phyloP scores from a whole-genome alignment of 305 asterid species.

The Plantago coronopus region DNA sequence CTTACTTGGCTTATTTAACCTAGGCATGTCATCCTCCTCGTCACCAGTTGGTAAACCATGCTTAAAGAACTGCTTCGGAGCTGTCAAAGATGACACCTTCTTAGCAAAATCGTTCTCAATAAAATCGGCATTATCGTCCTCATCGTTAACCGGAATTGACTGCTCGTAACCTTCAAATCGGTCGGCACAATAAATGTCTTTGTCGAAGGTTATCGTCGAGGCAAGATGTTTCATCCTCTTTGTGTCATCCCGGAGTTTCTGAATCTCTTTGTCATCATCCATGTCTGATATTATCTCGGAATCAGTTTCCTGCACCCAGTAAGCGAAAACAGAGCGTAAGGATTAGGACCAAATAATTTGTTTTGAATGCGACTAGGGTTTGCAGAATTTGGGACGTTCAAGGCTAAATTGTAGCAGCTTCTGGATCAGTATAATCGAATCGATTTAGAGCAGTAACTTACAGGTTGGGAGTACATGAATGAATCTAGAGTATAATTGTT shows the following conservation, averaged over 20 bases:
- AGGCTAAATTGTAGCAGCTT: no score
- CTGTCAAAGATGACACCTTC: conserved; percentile 75
- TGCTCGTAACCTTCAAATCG: conserved; percentile 71
- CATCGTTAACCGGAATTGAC: conserved; percentile 77
- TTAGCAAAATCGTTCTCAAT: conserved; percentile 65
- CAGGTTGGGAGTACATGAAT: no score
- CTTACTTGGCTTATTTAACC: conserved; percentile 66
- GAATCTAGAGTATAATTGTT: no score
- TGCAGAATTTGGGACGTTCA: no score
- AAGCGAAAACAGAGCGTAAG: no score
- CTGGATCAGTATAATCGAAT: no score
- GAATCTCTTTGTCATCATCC: conserved; percentile 71
- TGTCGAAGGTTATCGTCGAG: conserved; percentile 58
- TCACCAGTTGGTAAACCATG: conserved; percentile 59
- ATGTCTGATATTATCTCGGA: conserved; percentile 15
- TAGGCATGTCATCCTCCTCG: conserved; percentile 58
- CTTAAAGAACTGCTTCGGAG: conserved; percentile 61
- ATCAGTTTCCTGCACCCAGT: not conserved
- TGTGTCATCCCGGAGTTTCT: conserved; percentile 67
- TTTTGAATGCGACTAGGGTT: no score
- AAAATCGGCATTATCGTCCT: conserved; percentile 52
- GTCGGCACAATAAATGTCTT: conserved; percentile 54
- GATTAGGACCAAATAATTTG: no score
- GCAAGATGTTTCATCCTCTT: conserved; percentile 86
- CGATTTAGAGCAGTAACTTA: no score